Base-by-base conservation (phyloP, 305 asterid species). In the Rubia balearica region DNA sequence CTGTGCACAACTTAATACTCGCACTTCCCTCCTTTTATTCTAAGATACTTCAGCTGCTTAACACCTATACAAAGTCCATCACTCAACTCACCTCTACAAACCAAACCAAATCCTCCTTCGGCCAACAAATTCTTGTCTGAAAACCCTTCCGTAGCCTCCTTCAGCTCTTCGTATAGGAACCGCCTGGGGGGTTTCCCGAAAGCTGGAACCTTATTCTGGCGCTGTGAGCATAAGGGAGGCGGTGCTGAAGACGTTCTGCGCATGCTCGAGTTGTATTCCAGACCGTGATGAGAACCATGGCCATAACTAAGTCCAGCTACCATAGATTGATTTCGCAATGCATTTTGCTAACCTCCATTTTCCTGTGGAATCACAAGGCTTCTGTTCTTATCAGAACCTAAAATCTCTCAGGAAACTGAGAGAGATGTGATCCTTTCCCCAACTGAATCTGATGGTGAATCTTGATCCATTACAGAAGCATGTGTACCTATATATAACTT, bases 1-100 rank as follows among this genome's bases (percentile, higher is more conserved):
- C 83, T 90, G 98, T 65, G 98, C 98, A 83, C 98, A 92, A 65
- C 96, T 87, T 81, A 92, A 79, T 13, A 88, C 92, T 0, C 86
- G 79, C 38, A 92, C 98, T 84, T 92, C 96, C 78, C 89, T 82
- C 87, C 82, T 73, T 85, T 87, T 43, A 88, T 79, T 19, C 90
- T 89, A 48, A 74, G 80, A 67, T 83, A 82, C 82, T 85, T 90
- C 70, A 88, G 85, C 75, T 77, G 86, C 77, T 90, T 92, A 65
- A 92, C 90, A 63, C 96, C 90, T 74, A 90, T 80, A 40, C 75
- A 73, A 70, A 85, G 65, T 73, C 96, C 98, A 78, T 92, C 89
- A 77, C 79, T 83, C 76, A 92, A 69, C 65, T 81, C 77, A 24
- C 98, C 98, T 81, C 84, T 87, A 75, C 87, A 89, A 70, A 90